Evolutionary conservation across 1,139 yeast species (phyloP).

Genomic region (Debaryomycetaceae sp.): DNA sequence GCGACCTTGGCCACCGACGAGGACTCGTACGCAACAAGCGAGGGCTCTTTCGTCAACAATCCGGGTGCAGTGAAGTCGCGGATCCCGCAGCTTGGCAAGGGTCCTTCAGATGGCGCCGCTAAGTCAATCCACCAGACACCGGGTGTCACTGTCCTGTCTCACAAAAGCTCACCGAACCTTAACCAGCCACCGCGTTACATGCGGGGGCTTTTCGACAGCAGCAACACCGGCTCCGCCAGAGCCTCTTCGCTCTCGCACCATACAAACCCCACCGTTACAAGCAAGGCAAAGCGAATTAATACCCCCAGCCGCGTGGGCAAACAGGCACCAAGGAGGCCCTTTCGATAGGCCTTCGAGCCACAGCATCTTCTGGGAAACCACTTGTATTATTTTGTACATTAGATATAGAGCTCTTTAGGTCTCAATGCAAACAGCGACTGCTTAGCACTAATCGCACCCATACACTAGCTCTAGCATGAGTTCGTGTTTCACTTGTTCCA

Average conservation of each 20-base stretch:
- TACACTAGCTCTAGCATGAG: conserved; percentile 22
- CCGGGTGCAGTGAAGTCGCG: conserved; percentile 11
- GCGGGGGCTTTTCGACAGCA: conserved; percentile 34
- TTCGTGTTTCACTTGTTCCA: conserved; percentile 43
- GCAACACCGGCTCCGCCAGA: conserved; percentile 3
- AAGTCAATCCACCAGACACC: neutral
- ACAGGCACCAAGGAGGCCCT: neutral
- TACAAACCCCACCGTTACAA: neutral
- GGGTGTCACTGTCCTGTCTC: conserved; percentile 2
- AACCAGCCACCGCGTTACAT: conserved; percentile 45
- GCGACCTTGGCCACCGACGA: conserved; percentile 8
- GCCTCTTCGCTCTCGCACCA: neutral
- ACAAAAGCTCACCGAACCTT: conserved; percentile 30
- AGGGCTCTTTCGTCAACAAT: conserved; percentile 21
- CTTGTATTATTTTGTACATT: neutral
- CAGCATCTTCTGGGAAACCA: neutral
- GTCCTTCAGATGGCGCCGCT: neutral
- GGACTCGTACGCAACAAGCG: conserved; percentile 21
- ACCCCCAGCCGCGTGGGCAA: neutral
- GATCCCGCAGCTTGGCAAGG: conserved; percentile 12
- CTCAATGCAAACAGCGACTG: too few species aligned
- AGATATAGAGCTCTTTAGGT: neutral
- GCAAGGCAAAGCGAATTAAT: neutral
- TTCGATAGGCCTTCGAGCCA: neutral
- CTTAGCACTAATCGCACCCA: conserved; percentile 4